A percentile compares a stretch with the other conserved stretches of the same genome.
These are phyloP conservation scores for Cladosporium velox DNA, from an alignment of 2,329 filamentous ascomycete genomes.

Conservation along the genomic window DNA sequence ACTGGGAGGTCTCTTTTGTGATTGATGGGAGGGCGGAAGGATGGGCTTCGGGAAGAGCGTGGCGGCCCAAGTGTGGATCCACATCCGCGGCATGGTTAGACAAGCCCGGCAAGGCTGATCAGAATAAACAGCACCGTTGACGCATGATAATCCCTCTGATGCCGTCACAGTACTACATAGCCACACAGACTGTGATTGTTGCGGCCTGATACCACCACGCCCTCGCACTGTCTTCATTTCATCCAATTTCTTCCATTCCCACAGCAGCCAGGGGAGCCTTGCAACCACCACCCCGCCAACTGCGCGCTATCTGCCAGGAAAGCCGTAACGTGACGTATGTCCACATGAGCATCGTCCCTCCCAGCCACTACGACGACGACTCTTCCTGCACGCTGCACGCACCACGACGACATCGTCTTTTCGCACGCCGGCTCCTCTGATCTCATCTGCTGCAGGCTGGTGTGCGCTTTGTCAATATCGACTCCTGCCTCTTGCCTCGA, in stretches of 20 bases:
- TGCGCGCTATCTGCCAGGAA: conserved; percentile 8
- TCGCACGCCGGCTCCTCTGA: conserved; percentile 1
- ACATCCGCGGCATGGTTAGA: not conserved
- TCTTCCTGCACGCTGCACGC: conserved; percentile 9
- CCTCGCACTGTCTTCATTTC: not conserved
- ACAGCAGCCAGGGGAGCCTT: not conserved
- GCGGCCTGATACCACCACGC: not conserved
- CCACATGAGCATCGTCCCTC: not conserved
- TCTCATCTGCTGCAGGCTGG: not conserved
- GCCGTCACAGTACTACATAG: not conserved
- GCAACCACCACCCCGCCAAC: conserved; percentile 5
- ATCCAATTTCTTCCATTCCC: not conserved
- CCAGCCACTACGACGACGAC: conserved; percentile 10
- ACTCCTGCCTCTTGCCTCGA: not conserved
- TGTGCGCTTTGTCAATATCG: not conserved
- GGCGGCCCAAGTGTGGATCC: conserved; percentile 6
- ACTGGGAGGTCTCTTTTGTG: not conserved
- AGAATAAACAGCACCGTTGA: not conserved
- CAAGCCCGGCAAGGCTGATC: conserved; percentile 1
- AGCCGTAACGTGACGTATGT: conserved; percentile 4
- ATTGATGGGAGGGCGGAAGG: not conserved
- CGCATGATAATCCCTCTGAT: no score
- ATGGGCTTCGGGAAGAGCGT: not conserved
- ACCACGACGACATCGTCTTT: conserved; percentile 7
- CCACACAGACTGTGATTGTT: not conserved